Evolutionary conservation across 371 early-diverging fungal genomes (phyloP).

Genomic region (Synchytrium microbalum): DNA sequence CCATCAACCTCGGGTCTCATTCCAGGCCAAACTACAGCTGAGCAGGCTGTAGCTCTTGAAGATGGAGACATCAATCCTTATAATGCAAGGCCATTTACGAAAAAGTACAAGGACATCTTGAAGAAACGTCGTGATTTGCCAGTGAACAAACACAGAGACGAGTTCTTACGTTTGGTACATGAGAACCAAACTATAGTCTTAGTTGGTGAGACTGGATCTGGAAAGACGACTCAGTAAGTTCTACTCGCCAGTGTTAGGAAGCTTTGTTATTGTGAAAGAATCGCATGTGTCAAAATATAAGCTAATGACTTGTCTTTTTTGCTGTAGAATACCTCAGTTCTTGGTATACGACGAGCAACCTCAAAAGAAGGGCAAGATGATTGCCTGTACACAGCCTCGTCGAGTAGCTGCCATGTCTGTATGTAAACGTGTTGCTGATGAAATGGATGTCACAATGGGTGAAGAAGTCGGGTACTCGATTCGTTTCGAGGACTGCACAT

Average conservation of each 20-base stretch:
- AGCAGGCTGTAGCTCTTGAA: constrained; percentile 50
- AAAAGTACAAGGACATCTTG: constrained; percentile 75
- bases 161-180: constrained; percentile 79
- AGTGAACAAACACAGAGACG: constrained; percentile 77
- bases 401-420: constrained; percentile 98
- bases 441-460: constrained; percentile 82
- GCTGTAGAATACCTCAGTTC: constrained; percentile 84
- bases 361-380: constrained; percentile 75
- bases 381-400: constrained; percentile 98
- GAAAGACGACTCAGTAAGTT: constrained; percentile 90
- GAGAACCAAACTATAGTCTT: constrained; percentile 77
- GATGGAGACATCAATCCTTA: constrained; percentile 68
- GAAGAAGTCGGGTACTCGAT: constrained; percentile 95
- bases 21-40: constrained; percentile 34
- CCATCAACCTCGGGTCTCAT: constrained; percentile 17
- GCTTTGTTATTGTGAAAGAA: background rate
- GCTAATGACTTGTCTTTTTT: background rate
- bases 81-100: constrained; percentile 66
- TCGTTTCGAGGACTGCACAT: constrained; percentile 92
- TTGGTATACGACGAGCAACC: constrained; percentile 85
- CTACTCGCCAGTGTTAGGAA: background rate
- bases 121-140: constrained; percentile 75
- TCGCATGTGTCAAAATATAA: constrained; percentile 5
- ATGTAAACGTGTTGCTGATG: constrained; percentile 92
- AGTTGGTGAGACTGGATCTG: constrained; percentile 83